Conservation (phyloP, 2,329 filamentous ascomycete genomes). For the Penicillium sp. region DNA sequence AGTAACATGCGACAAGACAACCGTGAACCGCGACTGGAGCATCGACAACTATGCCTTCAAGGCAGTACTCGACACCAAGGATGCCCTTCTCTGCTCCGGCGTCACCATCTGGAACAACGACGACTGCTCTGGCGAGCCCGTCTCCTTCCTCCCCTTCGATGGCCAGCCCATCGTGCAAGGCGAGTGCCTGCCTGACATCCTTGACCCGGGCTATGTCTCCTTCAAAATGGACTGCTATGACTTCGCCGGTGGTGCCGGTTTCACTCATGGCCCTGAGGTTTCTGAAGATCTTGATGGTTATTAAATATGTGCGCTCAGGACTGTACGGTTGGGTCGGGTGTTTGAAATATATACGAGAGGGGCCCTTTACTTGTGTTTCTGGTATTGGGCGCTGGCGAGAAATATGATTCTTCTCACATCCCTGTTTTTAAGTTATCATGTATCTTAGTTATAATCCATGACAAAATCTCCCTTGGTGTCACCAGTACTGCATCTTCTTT, state of each 20-base stretch:
- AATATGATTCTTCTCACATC: conserved; percentile 6
- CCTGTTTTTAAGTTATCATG: conserved; percentile 16
- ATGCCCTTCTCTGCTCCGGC: conserved; percentile 23
- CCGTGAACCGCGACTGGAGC: conserved; percentile 28
- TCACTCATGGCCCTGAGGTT: background rate
- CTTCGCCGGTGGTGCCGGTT: conserved; percentile 8
- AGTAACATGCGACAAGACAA: conserved; percentile 27
- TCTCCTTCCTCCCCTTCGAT: conserved; percentile 24
- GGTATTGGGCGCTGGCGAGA: conserved; percentile 7
- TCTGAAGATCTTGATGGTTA: background rate
- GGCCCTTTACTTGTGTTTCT: background rate
- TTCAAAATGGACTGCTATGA: conserved; percentile 24
- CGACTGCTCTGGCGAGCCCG: conserved; percentile 23
- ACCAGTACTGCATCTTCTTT: no score
- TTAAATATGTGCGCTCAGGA: background rate
- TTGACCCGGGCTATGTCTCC: conserved; percentile 26
- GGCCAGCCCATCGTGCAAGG: conserved; percentile 20
- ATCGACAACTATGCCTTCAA: conserved; percentile 28
- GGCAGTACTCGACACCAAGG: conserved; percentile 26
- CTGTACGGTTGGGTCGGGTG: background rate
- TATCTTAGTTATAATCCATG: conserved; percentile 19
- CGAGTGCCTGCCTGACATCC: conserved; percentile 24
- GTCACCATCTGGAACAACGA: conserved; percentile 30
- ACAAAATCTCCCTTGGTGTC: background rate
- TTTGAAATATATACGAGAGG: background rate